phyloP scores from a whole-genome alignment of 768 basidiomycete genomes.

The Boletus reticulatus region DNA sequence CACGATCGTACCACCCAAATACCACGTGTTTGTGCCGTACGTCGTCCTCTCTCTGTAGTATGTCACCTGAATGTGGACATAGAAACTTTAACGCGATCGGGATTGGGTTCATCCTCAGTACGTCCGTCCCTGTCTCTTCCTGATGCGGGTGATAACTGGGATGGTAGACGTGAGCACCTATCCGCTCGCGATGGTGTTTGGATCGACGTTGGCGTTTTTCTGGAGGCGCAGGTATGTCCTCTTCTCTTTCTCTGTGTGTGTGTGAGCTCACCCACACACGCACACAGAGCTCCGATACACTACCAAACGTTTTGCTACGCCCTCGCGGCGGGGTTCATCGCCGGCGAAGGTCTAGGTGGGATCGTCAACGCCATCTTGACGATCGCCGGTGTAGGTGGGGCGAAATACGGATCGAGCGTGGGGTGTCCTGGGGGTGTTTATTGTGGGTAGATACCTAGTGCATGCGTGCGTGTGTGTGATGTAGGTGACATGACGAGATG shows the following conservation, averaged over 20 bases:
- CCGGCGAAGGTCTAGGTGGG: constrained; percentile 40
- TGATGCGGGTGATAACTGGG: too few relatives aligned
- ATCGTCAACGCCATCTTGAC: constrained; percentile 33
- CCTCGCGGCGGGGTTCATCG: constrained; percentile 39
- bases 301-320: too few relatives aligned
- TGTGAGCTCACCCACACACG: too few relatives aligned
- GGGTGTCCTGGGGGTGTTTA: constrained; percentile 26
- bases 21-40: constrained; percentile 23
- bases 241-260: too few relatives aligned
- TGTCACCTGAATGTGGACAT: neutral
- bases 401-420: constrained; percentile 24
- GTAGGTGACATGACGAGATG: too few relatives aligned
- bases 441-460: constrained; percentile 6
- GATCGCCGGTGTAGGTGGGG: constrained; percentile 29
- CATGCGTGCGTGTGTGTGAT: too few relatives aligned
- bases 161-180: constrained; percentile 18
- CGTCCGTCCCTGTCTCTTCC: too few relatives aligned
- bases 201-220: constrained; percentile 22
- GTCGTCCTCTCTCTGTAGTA: neutral
- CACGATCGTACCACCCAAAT: constrained; percentile 21
- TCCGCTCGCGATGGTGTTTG: constrained; percentile 23
- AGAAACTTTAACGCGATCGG: constrained; percentile 30
- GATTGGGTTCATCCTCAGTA: constrained; percentile 5
- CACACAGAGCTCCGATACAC: too few relatives aligned
- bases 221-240: constrained; percentile 17